Conservation (phyloP, 2,329 filamentous ascomycete species). For the Aulographum hederae region DNA sequence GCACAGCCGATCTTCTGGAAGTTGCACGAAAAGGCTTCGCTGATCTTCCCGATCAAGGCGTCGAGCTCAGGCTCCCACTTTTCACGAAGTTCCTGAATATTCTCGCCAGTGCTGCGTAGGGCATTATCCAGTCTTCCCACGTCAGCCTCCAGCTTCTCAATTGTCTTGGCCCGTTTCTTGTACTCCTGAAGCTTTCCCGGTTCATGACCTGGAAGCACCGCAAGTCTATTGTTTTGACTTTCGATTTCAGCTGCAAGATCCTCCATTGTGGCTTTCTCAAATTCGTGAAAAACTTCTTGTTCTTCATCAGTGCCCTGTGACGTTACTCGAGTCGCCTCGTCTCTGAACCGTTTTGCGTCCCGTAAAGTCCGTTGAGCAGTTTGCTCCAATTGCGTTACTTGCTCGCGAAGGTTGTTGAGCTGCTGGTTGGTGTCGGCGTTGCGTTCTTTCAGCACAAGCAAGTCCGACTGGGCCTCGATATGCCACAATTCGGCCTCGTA, state of each 20-base stretch:
- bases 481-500: slow-evolving; percentile 53
- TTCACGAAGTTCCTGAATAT: slow-evolving; percentile 47
- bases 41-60: slow-evolving; percentile 60
- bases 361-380: slow-evolving; percentile 14
- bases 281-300: slow-evolving; percentile 11
- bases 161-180: slow-evolving; percentile 31
- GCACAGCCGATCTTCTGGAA: slow-evolving; percentile 90
- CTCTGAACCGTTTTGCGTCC: slow-evolving; percentile 19
- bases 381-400: slow-evolving; percentile 18
- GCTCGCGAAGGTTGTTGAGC: slow-evolving; percentile 28
- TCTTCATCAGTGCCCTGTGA: slow-evolving; percentile 10
- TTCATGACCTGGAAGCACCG: slow-evolving; percentile 63
- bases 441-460: slow-evolving; percentile 46
- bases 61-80: slow-evolving; percentile 78
- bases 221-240: slow-evolving; percentile 55
- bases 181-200: slow-evolving; percentile 57
- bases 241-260: slow-evolving; percentile 56
- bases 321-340: slow-evolving; percentile 8
- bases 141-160: slow-evolving; percentile 44
- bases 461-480: slow-evolving; percentile 72
- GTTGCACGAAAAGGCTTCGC: slow-evolving; percentile 78
- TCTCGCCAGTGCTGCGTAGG: slow-evolving; percentile 34
- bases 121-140: slow-evolving; percentile 35
- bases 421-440: slow-evolving; percentile 35
- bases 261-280: slow-evolving; percentile 19